phyloP scores from a whole-genome alignment of 345 rosid species.

The Euclidium syriacum region DNA sequence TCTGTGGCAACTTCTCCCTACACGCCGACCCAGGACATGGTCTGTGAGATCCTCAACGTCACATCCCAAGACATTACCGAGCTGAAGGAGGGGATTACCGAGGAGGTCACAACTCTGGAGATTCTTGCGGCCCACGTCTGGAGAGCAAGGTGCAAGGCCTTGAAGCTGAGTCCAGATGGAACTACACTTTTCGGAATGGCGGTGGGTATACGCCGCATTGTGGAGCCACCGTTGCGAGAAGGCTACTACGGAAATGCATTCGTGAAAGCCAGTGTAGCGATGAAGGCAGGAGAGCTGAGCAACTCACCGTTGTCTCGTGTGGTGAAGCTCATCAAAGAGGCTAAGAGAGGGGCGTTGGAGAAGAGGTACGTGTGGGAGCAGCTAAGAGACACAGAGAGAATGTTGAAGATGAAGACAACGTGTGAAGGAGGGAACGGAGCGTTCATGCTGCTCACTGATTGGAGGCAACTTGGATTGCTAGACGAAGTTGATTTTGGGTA shows the following conservation, averaged over 20 bases:
- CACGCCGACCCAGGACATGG: constrained; percentile 33
- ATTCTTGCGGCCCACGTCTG: constrained; percentile 46
- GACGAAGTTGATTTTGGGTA: constrained; percentile 39
- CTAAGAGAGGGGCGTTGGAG: constrained; percentile 28
- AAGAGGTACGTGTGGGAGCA: constrained; percentile 20
- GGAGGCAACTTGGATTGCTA: constrained; percentile 48
- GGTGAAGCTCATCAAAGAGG: constrained; percentile 39
- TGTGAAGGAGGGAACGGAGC: constrained; percentile 36
- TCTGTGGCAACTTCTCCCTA: constrained; percentile 38
- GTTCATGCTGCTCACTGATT: constrained; percentile 42
- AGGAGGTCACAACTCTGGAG: constrained; percentile 45
- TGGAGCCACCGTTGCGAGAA: constrained; percentile 39
- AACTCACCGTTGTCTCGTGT: constrained; percentile 24
- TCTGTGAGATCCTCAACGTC: constrained; percentile 34
- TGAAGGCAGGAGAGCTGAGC: constrained; percentile 34
- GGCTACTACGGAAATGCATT: constrained; percentile 63
- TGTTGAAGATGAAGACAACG: constrained; percentile 17
- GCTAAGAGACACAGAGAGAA: constrained; percentile 29
- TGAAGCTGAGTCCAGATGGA: constrained; percentile 39
- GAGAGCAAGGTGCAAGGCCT: constrained; percentile 46
- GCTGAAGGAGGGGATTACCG: constrained; percentile 28
- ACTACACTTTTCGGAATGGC: constrained; percentile 32
- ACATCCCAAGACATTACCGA: constrained; percentile 29
- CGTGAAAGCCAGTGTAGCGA: constrained; percentile 27
- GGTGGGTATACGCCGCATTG: constrained; percentile 34